Percentiles rank a stretch among this genome's conserved stretches.
Evolutionary conservation across 441 rosid genomes (phyloP).

Genomic region (Eutrema salsugineum): DNA sequence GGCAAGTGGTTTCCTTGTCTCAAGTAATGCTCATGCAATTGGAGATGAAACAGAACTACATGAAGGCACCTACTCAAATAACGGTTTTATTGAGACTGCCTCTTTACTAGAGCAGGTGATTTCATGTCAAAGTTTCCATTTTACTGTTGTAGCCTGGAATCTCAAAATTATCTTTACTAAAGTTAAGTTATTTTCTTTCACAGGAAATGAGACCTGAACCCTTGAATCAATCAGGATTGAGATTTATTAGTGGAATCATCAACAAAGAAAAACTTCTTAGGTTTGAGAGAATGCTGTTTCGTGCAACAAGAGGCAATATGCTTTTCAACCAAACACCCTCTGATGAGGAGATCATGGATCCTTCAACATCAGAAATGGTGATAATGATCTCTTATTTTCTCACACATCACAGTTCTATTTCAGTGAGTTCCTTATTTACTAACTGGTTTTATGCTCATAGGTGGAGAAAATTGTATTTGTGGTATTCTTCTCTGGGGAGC

Average conservation of each 20-base stretch:
- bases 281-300: constrained; percentile 96
- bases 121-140: constrained; percentile 20
- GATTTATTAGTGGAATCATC: constrained; percentile 89
- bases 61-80: constrained; percentile 63
- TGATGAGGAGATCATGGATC: constrained; percentile 92
- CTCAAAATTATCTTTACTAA: constrained; percentile 20
- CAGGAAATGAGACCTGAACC: constrained; percentile 70
- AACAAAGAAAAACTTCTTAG: constrained; percentile 69
- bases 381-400: constrained; percentile 25
- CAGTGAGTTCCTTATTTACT: constrained; percentile 1
- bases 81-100: constrained; percentile 47
- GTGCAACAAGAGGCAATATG: constrained; percentile 98
- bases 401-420: background rate
- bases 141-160: constrained; percentile 21
- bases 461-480: constrained; percentile 85
- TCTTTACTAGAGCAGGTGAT: constrained; percentile 89
- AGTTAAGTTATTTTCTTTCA: constrained; percentile 29
- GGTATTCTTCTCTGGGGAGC: constrained; percentile 96
- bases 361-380: constrained; percentile 85
- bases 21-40: constrained; percentile 61
- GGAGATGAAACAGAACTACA: constrained; percentile 76
- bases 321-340: constrained; percentile 92
- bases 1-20: constrained; percentile 87
- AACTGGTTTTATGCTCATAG: constrained; percentile 40
- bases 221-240: constrained; percentile 76